Conservation (phyloP, 805 yeast species). For the Candida arabinofermentans region DNA sequence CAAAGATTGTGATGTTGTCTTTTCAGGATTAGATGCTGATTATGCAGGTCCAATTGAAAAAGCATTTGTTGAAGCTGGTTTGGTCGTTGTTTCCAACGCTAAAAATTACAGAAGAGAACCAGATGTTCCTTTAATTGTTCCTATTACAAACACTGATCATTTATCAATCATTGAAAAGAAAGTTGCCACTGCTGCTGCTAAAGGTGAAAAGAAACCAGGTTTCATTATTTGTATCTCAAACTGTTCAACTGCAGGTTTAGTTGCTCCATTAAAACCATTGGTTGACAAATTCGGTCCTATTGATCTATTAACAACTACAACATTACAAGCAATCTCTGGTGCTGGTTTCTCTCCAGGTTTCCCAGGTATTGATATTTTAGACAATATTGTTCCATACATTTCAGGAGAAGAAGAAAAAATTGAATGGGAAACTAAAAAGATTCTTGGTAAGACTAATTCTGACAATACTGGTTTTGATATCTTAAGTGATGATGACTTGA, state of each 20-base stretch:
- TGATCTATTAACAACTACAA: conserved; percentile 80
- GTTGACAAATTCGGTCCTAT: conserved; percentile 88
- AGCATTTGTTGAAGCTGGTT: conserved; percentile 75
- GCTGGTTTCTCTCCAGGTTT: conserved; percentile 99
- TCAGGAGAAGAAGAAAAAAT: conserved; percentile 97
- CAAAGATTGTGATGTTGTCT: conserved; percentile 88
- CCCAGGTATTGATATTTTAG: conserved; percentile 89
- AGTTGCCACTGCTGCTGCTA: conserved; percentile 48
- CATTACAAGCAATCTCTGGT: conserved; percentile 96
- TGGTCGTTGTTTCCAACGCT: conserved; percentile 89
- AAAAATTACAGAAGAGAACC: conserved; percentile 89
- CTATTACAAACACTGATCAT: conserved; percentile 92
- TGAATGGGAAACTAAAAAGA: conserved; percentile 97
- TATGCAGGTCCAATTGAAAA: conserved; percentile 91
- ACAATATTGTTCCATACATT: conserved; percentile 91
- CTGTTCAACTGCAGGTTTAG: conserved; percentile 97
- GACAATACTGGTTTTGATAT: conserved; percentile 53
- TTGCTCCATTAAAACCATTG: conserved; percentile 94
- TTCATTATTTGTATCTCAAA: conserved; percentile 92
- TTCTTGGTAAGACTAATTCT: conserved; percentile 62
- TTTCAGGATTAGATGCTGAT: conserved; percentile 91
- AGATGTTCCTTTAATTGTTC: conserved; percentile 90
- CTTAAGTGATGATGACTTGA: conserved; percentile 64
- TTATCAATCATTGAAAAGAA: conserved; percentile 64
- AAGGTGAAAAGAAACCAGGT: conserved; percentile 63